Evolutionary conservation across 2,329 filamentous ascomycete species (phyloP).

Genomic region (Nigrospora osmanthi): DNA sequence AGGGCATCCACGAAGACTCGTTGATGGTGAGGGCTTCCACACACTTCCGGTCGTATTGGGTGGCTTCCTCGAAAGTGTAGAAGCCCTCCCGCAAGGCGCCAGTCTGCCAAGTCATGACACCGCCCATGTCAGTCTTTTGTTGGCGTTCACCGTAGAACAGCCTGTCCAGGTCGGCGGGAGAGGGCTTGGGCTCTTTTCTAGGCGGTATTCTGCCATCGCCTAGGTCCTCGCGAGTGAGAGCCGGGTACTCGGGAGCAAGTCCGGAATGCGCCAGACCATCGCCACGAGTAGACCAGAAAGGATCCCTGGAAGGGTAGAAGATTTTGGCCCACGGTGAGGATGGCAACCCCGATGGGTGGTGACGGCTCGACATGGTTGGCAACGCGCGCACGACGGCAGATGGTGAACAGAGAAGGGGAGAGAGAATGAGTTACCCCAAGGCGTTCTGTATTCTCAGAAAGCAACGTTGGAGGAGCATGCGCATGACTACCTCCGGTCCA

Average conservation of each 20-base stretch:
- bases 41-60: too few relatives aligned
- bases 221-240: background rate
- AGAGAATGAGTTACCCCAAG: too few relatives aligned
- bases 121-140: background rate
- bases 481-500: too few relatives aligned
- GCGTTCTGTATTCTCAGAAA: too few relatives aligned
- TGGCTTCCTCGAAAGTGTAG: background rate
- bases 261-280: constrained; percentile 1
- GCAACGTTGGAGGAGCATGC: too few relatives aligned
- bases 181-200: background rate
- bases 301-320: background rate
- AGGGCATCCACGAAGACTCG: background rate
- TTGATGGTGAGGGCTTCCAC: background rate
- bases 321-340: constrained; percentile 4
- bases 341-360: too few relatives aligned
- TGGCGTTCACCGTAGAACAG: constrained; percentile 2
- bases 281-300: background rate
- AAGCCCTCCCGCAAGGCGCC: background rate
- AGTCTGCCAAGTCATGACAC: constrained; percentile 3
- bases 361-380: too few relatives aligned
- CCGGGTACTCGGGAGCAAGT: background rate
- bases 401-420: too few relatives aligned
- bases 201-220: too few relatives aligned
- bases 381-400: too few relatives aligned
- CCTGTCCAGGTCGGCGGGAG: background rate